Percentiles rank a stretch among this genome's conserved stretches.
These are phyloP conservation scores for Yamadazyma taylorii DNA, from an alignment of 1,139 yeast species.

Conservation along the genomic window DNA sequence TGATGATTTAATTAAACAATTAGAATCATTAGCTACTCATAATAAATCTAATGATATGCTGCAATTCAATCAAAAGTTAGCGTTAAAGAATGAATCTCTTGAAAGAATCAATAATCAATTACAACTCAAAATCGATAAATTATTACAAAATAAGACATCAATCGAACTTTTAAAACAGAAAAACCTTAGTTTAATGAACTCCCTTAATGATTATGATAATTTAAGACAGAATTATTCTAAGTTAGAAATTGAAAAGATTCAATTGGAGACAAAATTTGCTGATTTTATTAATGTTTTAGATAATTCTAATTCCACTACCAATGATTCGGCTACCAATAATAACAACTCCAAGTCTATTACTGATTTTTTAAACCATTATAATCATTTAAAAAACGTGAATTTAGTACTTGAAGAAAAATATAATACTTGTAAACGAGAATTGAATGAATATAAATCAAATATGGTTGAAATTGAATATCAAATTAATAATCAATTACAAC, in stretches of 20 bases:
- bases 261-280: conserved; percentile 43
- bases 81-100: conserved; percentile 27
- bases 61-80: conserved; percentile 26
- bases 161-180: conserved; percentile 41
- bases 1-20: conserved; percentile 53
- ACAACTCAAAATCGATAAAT: conserved; percentile 28
- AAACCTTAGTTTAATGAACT: conserved; percentile 31
- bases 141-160: conserved; percentile 42
- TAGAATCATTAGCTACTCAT: conserved; percentile 14
- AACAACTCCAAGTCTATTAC: conserved; percentile 20
- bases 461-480: conserved; percentile 15
- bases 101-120: conserved; percentile 34
- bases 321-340: too few species aligned
- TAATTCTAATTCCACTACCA: too few species aligned
- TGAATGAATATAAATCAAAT: conserved; percentile 14
- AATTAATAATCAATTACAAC: conserved; percentile 16
- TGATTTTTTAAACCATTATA: conserved; percentile 33
- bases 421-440: conserved; percentile 26
- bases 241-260: conserved; percentile 53
- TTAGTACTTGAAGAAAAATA: conserved; percentile 39
- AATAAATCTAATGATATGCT: conserved; percentile 11
- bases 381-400: conserved; percentile 38
- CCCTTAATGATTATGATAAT: conserved; percentile 40
- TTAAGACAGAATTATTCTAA: conserved; percentile 50
- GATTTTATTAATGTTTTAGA: conserved; percentile 28